Evolutionary conservation across 352 stramenopile genomes (phyloP), one percentile per base, ranked within the genome.

Genomic region (Pythium myriotylum): DNA sequence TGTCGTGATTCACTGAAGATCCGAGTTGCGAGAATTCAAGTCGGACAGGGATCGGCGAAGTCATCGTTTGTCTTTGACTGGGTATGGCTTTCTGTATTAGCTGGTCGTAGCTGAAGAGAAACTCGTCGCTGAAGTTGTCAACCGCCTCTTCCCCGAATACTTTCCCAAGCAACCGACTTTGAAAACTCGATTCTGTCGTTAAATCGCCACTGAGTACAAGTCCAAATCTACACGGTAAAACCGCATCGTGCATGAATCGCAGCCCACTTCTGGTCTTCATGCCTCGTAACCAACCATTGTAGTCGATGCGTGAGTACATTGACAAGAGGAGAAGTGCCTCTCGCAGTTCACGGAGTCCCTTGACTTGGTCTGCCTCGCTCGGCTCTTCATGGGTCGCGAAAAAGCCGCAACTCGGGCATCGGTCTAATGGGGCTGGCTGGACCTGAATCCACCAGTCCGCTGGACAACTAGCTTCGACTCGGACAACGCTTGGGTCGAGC

Each of bases 401-500:
- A 24, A 41, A 49, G 1, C 54, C 54, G 13, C 54, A 62, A 33
- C 20, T 19, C 17, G 42, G 32, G 26, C 48, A 53, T n/a, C 42
- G 54, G 14, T 62, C 39, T 1, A 35, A 33, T 2, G 32, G 9
- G 2, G 47, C 22, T 4, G 43, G 43, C 37, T 49, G 54, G 1
- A 62, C 45, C n/a, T 62, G 54, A 35, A 62, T 62, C 54, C 54
- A 62, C 54, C 54, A 54, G 54, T 62, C 54, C 2, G 45, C 51
- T n/a, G 43, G 13, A 0, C 32, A 7, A 19, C 54, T 62, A 7
- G 54, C 19, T 39, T 62, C 32, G 6, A 62, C 54, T 3, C 54
- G 54, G 2, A 62, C 54, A 19, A 48, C 48, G 23, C 54, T 42
- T 2, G 54, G 23, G 23, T 62, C 48, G 29, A 45, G 33, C 4